phyloP scores from a whole-genome alignment of 2,329 filamentous ascomycete species.

The Beauveria asiatica region DNA sequence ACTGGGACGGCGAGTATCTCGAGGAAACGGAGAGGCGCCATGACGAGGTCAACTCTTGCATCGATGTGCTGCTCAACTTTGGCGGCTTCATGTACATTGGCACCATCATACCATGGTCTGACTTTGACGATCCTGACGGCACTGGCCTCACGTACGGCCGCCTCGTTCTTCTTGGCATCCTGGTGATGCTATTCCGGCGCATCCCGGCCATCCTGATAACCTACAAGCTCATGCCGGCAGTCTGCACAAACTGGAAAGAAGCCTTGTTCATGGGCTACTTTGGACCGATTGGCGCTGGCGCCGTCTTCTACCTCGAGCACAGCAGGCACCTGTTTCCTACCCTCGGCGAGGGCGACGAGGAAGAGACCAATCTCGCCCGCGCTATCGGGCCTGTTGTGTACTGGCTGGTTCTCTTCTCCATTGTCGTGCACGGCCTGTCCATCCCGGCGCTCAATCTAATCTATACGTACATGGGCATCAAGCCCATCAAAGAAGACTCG shows the following conservation, averaged over 20 bases:
- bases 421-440: conserved; percentile 38
- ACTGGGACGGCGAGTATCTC: conserved; percentile 55
- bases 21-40: conserved; percentile 46
- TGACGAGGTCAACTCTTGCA: conserved; percentile 51
- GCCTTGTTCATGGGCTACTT: conserved; percentile 59
- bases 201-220: conserved; percentile 46
- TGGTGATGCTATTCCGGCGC: conserved; percentile 47
- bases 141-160: conserved; percentile 44
- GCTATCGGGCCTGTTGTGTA: conserved; percentile 20
- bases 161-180: conserved; percentile 41
- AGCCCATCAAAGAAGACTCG: conserved; percentile 35
- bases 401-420: conserved; percentile 27
- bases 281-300: conserved; percentile 68
- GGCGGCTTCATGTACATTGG: conserved; percentile 54
- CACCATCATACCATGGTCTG: conserved; percentile 43
- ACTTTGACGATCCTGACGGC: conserved; percentile 43
- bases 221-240: conserved; percentile 47
- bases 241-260: conserved; percentile 45
- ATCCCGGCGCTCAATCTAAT: conserved; percentile 34
- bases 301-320: conserved; percentile 62
- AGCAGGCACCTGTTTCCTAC: conserved; percentile 33
- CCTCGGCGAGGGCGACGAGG: conserved; percentile 24
- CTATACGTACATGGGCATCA: conserved; percentile 30
- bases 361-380: conserved; percentile 27
- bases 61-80: conserved; percentile 52